phyloP scores from a whole-genome alignment of 257 asterid genomes.

The Jacaranda copaia region DNA sequence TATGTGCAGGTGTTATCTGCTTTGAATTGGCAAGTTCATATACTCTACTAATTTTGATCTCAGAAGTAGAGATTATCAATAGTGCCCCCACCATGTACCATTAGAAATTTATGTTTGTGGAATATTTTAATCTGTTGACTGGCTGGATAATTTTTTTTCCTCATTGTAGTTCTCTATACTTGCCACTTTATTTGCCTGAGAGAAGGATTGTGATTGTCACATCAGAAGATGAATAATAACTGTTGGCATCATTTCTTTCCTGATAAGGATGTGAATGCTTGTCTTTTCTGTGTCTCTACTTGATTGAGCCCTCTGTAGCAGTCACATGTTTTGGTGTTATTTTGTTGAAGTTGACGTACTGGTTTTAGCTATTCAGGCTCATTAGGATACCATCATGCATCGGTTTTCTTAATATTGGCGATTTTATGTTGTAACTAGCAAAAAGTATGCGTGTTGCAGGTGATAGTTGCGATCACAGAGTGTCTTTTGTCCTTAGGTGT shows the following conservation, averaged over 20 bases:
- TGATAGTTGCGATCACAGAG: too few relatives aligned
- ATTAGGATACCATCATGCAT: neutral
- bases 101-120: slow-evolving; percentile 38
- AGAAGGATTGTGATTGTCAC: slow-evolving; percentile 45
- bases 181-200: slow-evolving; percentile 34
- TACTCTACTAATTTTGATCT: slow-evolving; percentile 63
- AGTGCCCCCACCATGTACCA: slow-evolving; percentile 42
- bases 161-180: slow-evolving; percentile 38
- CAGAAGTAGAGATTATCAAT: slow-evolving; percentile 52
- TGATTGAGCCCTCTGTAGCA: neutral
- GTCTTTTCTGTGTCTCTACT: neutral
- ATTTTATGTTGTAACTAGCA: too few relatives aligned
- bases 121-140: slow-evolving; percentile 40
- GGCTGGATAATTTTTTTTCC: slow-evolving; percentile 31
- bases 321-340: neutral
- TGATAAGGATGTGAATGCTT: neutral
- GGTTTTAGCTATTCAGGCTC: neutral
- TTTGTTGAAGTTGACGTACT: neutral
- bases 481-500: too few relatives aligned
- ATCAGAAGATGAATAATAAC: slow-evolving; percentile 39
- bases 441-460: too few relatives aligned
- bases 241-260: slow-evolving; percentile 29
- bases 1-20: slow-evolving; percentile 36
- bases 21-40: slow-evolving; percentile 42
- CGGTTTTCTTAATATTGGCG: too few relatives aligned